These are phyloP conservation scores for Oryza rufipogon DNA, from an alignment of 176 grass and related monocot species.

Conservation along the genomic window DNA sequence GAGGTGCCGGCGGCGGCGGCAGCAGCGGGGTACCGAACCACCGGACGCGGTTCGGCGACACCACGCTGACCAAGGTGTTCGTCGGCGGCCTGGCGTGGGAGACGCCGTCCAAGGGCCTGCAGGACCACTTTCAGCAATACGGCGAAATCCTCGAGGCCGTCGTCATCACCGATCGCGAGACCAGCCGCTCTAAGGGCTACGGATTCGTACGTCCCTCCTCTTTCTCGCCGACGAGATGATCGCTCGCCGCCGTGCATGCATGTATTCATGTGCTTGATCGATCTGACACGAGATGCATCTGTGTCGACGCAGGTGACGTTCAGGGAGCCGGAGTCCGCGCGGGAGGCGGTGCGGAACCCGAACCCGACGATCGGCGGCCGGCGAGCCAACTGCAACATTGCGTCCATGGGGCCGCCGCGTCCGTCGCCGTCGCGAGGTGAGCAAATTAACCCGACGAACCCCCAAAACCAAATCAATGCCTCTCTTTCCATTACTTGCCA, in stretches of 20 bases:
- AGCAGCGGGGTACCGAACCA: constrained; percentile 25
- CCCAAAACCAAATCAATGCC: constrained; percentile 50
- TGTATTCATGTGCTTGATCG: background rate
- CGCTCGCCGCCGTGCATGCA: background rate
- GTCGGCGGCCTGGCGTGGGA: constrained; percentile 97
- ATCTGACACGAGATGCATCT: background rate
- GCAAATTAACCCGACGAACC: constrained; percentile 21
- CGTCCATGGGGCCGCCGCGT: constrained; percentile 70
- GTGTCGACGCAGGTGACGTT: constrained; percentile 69
- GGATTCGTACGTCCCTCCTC: constrained; percentile 73
- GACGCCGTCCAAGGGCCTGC: constrained; percentile 72
- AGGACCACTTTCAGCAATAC: constrained; percentile 72
- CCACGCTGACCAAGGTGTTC: constrained; percentile 94
- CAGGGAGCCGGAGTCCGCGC: constrained; percentile 70
- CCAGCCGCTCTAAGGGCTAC: constrained; percentile 92
- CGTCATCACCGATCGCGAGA: constrained; percentile 81
- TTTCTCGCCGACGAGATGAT: background rate
- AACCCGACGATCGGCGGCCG: constrained; percentile 90
- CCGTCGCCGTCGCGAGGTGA: constrained; percentile 62
- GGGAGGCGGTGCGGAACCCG: constrained; percentile 70
- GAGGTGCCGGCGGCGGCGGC: background rate
- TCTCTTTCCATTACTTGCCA: constrained; percentile 3
- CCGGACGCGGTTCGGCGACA: constrained; percentile 89
- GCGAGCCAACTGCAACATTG: constrained; percentile 99
- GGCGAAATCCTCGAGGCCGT: constrained; percentile 98